Evolutionary conservation across 1,284 basidiomycete species (phyloP), one percentile per base, ranked within the genome.

Genomic region (Meira miltonrushii): DNA sequence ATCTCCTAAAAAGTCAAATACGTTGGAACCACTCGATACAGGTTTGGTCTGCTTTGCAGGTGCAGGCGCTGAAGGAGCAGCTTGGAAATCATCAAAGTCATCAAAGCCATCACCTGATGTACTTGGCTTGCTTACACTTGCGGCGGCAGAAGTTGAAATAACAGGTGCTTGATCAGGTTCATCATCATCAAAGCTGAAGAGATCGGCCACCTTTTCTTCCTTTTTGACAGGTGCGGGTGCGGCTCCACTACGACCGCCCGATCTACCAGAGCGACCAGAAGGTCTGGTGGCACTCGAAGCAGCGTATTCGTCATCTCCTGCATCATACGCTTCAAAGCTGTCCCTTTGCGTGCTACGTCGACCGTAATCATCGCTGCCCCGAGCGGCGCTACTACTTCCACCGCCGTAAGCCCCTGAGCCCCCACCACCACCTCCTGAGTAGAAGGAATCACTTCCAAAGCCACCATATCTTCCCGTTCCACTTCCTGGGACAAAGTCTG

Each of bases 291-390:
- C 54, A 49, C 23, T 41, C 11, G 39, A 33, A n/a, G 58, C 46
- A 15, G 66, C 54, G 40, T 76, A 77, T 66, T 97, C 95, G 75
- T 92, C 90, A 58, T 95, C 95, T 0, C 95, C 94, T 3, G 94
- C 95, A 69, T 96, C 90, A 78, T 98, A 98, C 79, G 96, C 94
- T 70, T 97, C 93, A 72, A 85, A 94, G 47, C 68, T 74, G 38
- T 72, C 66, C 10, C 68, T 55, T 13, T 54, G 56, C 17, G 82
- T 82, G 57, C 82, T 82, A 44, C 85, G 83, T 48, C 82, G 82
- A 1, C 82, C 66, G 40, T 83, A 83, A 33, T 83, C 81, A 58
- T 81, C 81, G 54, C 82, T 66, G 8, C 28, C 28, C 3, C 57
- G 55, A 7, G 82, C 82, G 56, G 83, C 82, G 39, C 84, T 82